Percentiles rank a stretch among this genome's conserved stretches.
These are phyloP conservation scores for Phytophthora agathidicida DNA, from an alignment of 352 stramenopile species.

Conservation along the genomic window DNA sequence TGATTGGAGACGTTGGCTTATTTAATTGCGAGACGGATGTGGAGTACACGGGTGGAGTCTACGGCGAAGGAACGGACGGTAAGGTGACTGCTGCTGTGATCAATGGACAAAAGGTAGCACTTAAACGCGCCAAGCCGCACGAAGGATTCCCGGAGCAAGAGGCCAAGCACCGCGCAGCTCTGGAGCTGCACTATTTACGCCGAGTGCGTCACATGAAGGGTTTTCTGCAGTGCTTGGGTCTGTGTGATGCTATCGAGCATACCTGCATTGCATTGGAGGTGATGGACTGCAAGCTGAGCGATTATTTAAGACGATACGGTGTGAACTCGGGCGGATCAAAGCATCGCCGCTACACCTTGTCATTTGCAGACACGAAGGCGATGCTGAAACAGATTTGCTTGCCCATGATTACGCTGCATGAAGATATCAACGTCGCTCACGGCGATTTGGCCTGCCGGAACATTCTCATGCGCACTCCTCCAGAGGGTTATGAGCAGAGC, in stretches of 20 bases:
- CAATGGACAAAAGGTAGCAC: constrained; percentile 76
- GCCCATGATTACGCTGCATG: constrained; percentile 81
- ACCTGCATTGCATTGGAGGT: constrained; percentile 88
- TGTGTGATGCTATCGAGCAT: constrained; percentile 85
- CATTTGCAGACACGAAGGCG: constrained; percentile 53
- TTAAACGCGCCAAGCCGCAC: constrained; percentile 84
- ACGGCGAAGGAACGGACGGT: constrained; percentile 85
- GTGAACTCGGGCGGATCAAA: constrained; percentile 42
- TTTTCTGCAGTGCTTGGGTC: constrained; percentile 81
- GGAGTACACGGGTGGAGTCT: constrained; percentile 82
- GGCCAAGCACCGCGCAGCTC: constrained; percentile 77
- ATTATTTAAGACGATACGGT: constrained; percentile 81
- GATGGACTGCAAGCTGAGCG: constrained; percentile 90
- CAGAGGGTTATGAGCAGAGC: constrained; percentile 81
- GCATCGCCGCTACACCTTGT: constrained; percentile 66
- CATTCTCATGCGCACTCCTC: constrained; percentile 81
- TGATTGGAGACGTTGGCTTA: constrained; percentile 84
- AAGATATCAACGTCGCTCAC: constrained; percentile 82
- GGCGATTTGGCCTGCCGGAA: constrained; percentile 87
- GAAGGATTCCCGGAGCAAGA: constrained; percentile 78
- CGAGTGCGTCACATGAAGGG: constrained; percentile 77
- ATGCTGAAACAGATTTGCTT: constrained; percentile 80
- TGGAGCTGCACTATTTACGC: constrained; percentile 83
- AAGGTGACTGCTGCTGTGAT: constrained; percentile 82
- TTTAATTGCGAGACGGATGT: constrained; percentile 87